Base-by-base conservation (phyloP, 2,329 filamentous ascomycete species). In the Calonectria crousiana region DNA sequence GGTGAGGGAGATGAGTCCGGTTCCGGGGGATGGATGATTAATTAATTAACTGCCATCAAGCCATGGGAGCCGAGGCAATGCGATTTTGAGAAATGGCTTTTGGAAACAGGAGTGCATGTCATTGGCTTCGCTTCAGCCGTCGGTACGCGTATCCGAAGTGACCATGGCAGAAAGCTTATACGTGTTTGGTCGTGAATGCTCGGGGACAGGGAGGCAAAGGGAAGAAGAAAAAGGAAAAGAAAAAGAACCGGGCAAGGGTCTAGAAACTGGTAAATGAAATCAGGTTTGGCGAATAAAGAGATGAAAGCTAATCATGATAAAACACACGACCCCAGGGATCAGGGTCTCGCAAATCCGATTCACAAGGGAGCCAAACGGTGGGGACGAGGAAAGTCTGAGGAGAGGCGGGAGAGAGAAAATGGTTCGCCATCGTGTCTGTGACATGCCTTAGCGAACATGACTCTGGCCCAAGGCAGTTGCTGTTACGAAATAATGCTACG, bases 401-500 rank as follows among this genome's bases (percentile, higher is more conserved):
- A 53, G n/a, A 18, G 51, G 36, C 66, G 23, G 36, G 49, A 44
- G 20, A 9, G 26, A 23, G 38, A 36, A 11, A 64, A 28, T 20
- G 26, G 26, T 26, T 36, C 34, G 28, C 20, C 18, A 38, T 32
- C 4, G 34, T 34, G 36, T 65, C 38, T 69, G 67, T 69, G 52
- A 38, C 53, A 44, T 56, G 49, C 58, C 34, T 56, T 47, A 56
- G 58, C 28, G 47, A 49, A 38, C 44, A 36, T 34, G 28, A 5
- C 20, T 41, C 26, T 65, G 34, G 32, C 18, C 18, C 13, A n/a
- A 36, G 28, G 6, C 28, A 34, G 38, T 65, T 68, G 32, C 28
- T 56, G 16, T 58, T 58, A 68, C 49, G 66, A 51, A 44, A 68
- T 68, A 68, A 68, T 56, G 58, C 49, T 58, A 58, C 49, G 18